Percentiles rank a stretch among this genome's conserved stretches.
phyloP scores from a whole-genome alignment of 257 asterid genomes.

The Solanum paucissectum region DNA sequence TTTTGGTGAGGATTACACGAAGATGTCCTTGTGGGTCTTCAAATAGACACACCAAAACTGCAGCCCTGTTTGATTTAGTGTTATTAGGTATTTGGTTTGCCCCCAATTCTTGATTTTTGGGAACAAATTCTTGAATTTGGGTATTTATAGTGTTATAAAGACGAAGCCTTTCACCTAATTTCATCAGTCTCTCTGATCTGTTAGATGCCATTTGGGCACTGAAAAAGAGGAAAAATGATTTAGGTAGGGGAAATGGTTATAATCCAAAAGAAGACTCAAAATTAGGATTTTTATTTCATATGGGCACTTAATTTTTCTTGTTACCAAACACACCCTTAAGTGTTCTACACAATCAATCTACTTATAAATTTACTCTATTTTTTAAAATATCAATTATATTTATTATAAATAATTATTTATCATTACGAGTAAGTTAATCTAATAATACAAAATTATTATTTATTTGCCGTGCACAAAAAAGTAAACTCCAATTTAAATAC shows the following conservation, averaged over 20 bases:
- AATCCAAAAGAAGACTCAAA: too few relatives aligned
- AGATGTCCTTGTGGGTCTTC: constrained; percentile 43
- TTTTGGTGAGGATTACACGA: constrained; percentile 68
- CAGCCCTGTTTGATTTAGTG: constrained; percentile 28
- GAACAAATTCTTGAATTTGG: not conserved
- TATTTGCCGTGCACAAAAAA: not conserved
- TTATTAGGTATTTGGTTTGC: not conserved
- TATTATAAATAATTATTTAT: too few relatives aligned
- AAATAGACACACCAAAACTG: constrained; percentile 62
- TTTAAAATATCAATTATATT: too few relatives aligned
- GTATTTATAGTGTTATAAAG: constrained; percentile 2
- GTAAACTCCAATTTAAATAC: not conserved
- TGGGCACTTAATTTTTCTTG: too few relatives aligned
- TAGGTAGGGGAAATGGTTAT: not conserved
- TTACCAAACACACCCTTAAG: too few relatives aligned
- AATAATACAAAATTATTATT: too few relatives aligned
- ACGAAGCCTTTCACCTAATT: constrained; percentile 35
- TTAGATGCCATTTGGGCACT: constrained; percentile 15
- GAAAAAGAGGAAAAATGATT: not conserved
- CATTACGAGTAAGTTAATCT: not conserved
- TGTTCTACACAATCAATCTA: too few relatives aligned
- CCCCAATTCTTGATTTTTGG: not conserved
- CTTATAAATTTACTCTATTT: not conserved
- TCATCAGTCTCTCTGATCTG: constrained; percentile 29
- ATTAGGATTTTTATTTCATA: too few relatives aligned